phyloP scores from a whole-genome alignment of 2,329 filamentous ascomycete genomes.

The Xylogone sp. region DNA sequence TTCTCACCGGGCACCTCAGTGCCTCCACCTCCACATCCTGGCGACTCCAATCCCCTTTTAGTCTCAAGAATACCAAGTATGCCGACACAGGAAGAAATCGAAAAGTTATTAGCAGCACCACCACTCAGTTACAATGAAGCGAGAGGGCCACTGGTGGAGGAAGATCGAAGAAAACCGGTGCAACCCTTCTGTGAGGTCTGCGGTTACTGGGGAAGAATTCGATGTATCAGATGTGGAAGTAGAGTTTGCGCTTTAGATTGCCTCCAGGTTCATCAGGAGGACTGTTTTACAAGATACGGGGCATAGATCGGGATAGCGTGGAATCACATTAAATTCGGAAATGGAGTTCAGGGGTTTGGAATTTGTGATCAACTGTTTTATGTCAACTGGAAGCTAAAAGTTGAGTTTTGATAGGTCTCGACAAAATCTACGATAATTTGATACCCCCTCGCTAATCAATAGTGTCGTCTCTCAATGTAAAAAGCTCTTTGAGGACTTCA shows the following conservation, averaged over 20 bases:
- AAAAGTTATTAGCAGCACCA: conserved; percentile 58
- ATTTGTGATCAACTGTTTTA: too few relatives aligned
- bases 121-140: conserved; percentile 67
- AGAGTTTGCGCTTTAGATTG: conserved; percentile 76
- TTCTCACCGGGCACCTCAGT: conserved; percentile 7
- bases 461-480: conserved; percentile 68
- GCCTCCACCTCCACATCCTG: conserved; percentile 34
- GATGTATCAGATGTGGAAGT: conserved; percentile 74
- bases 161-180: conserved; percentile 46
- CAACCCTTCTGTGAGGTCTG: conserved; percentile 74
- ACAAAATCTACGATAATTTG: background rate
- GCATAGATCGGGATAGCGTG: conserved; percentile 16
- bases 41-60: conserved; percentile 56
- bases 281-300: conserved; percentile 64
- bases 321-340: too few relatives aligned
- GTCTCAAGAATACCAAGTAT: conserved; percentile 52
- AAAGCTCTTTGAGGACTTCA: conserved; percentile 73
- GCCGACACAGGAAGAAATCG: conserved; percentile 58
- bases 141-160: conserved; percentile 40
- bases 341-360: background rate
- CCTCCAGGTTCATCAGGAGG: conserved; percentile 67
- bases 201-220: conserved; percentile 76
- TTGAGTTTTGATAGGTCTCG: too few relatives aligned
- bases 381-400: too few relatives aligned
- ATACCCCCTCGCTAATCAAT: conserved; percentile 44